Evolutionary conservation across 306 rosid species (phyloP).

Genomic region (Dryas octopetala): DNA sequence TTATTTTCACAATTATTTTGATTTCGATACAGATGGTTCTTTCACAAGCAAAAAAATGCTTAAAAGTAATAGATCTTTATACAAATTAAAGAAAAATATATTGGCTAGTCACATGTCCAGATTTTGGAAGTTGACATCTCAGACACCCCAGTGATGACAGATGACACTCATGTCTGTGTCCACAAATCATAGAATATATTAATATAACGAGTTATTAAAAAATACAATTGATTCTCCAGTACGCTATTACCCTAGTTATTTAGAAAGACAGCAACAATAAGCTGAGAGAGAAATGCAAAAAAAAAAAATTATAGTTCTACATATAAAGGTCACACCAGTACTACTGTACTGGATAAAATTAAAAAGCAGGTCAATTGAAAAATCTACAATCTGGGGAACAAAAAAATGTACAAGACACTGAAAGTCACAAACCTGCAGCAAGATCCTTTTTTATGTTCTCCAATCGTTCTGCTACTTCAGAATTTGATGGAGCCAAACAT

Average conservation of each 20-base stretch:
- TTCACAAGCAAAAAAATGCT: neutral
- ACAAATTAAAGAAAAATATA: neutral
- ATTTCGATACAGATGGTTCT: neutral
- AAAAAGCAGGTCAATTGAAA: neutral
- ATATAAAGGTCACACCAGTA: neutral
- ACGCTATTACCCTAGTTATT: neutral
- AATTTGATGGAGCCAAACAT: conserved; percentile 58
- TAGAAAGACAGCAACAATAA: neutral
- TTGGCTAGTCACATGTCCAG: neutral
- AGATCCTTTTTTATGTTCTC: conserved; percentile 67
- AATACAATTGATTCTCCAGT: neutral
- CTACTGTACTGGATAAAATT: neutral
- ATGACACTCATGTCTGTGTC: neutral
- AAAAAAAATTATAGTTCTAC: neutral
- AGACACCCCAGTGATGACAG: neutral
- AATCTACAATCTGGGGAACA: neutral
- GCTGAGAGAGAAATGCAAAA: neutral
- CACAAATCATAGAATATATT: neutral
- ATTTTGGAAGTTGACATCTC: neutral
- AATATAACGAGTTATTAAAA: neutral
- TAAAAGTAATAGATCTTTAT: neutral
- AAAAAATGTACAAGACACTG: conserved; percentile 18
- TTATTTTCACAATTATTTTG: neutral
- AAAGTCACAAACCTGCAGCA: conserved; percentile 62
- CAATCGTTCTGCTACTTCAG: conserved; percentile 70